These are phyloP conservation scores for Zopfochytrium polystomum DNA, from an alignment of 371 early-diverging fungal genomes.

Conservation along the genomic window DNA sequence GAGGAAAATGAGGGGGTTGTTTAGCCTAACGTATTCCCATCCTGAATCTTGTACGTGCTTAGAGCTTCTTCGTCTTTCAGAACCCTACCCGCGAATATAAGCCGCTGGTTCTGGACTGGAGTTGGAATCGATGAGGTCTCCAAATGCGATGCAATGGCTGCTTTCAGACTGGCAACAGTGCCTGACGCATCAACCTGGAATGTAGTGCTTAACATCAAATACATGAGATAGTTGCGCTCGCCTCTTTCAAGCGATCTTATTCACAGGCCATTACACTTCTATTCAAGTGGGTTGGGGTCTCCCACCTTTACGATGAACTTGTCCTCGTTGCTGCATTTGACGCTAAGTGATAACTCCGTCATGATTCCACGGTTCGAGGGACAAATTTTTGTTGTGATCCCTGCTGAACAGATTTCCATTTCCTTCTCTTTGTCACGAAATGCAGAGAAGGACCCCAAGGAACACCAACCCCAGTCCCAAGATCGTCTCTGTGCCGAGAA, in stretches of 20 bases:
- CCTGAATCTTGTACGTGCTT: constrained; percentile 70
- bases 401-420: too few relatives aligned
- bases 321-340: constrained; percentile 83
- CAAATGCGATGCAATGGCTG: constrained; percentile 51
- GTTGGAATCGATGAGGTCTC: constrained; percentile 36
- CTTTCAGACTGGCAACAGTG: constrained; percentile 75
- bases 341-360: constrained; percentile 58
- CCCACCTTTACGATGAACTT: constrained; percentile 71
- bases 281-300: constrained; percentile 7
- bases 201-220: too few relatives aligned
- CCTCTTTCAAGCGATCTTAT: too few relatives aligned
- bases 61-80: constrained; percentile 88
- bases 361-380: too few relatives aligned
- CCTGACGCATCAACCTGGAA: constrained; percentile 35
- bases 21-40: constrained; percentile 43
- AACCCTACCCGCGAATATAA: constrained; percentile 92
- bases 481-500: too few relatives aligned
- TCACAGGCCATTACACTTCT: background rate
- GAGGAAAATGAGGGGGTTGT: constrained; percentile 1
- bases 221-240: too few relatives aligned
- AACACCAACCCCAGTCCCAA: too few relatives aligned
- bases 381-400: too few relatives aligned
- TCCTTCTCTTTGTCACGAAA: too few relatives aligned
- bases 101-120: constrained; percentile 75
- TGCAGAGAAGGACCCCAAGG: too few relatives aligned